Evolutionary conservation across 2,329 filamentous ascomycete genomes (phyloP), one percentile per base, ranked within the genome.

Genomic region (Penicillium glabrum): DNA sequence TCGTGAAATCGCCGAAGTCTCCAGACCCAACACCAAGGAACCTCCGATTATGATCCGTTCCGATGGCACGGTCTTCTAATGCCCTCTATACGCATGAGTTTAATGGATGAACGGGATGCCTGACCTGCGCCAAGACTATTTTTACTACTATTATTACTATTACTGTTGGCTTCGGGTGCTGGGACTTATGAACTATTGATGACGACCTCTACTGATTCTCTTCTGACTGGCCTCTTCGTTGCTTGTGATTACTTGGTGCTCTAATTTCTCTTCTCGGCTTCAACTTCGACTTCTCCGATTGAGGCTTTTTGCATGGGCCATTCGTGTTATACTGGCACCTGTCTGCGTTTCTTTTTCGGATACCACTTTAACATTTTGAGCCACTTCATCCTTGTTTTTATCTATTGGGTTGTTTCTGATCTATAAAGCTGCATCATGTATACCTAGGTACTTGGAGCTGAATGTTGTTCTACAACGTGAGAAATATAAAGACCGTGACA

Each of bases 11-110:
- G 95, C 95, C 61, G 93, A 97, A 78, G 91, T 97, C 62, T 93
- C 91, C 66, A 84, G 95, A 65, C 95, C 95, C 23, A 98, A 97
- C 69, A 98, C 95, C 51, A 96, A 95, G 78, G 91, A 96, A 73
- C 91, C 93, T 31, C 95, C 95, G 5, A 98, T 99, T 70, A 87
- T 97, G 78, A 97, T 98, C 67, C 84, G 96, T 65, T 96, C 91
- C 63, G 95, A 99, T 73, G 95, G 95, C 60, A 98, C 95, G 24
- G 91, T 99, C 63, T 98, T 99, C 73, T 96, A 86, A 74, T 68
- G 60, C 60, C 60, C 56, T 62, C 48, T 60, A 60, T 64, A 60
- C 51, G 47, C 61, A 59, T 59, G 56, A 61, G 46, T 58, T 62
- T 58, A 56, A 62, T 66, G 54, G 59, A 57, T 64, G 60, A 57